Conservation (phyloP, 495 filamentous ascomycete species). For the Xylaria palmicola region DNA sequence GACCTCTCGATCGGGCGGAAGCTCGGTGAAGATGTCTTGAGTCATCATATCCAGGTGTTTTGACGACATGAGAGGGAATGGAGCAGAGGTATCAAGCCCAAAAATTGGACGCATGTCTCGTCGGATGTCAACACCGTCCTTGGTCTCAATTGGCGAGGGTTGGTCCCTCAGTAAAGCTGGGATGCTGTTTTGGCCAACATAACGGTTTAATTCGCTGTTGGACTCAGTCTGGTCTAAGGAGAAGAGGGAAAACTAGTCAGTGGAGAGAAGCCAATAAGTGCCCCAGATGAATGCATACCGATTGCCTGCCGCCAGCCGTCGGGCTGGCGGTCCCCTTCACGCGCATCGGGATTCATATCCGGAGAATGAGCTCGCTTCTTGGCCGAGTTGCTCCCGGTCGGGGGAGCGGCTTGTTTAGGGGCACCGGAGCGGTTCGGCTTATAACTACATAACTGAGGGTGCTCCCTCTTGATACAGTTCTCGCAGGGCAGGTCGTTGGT, state of each 20-base stretch:
- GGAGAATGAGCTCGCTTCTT: slow-evolving; percentile 50
- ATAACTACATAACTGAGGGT: slow-evolving; percentile 69
- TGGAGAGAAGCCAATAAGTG: not conserved
- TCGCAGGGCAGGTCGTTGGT: slow-evolving; percentile 72
- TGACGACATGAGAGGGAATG: slow-evolving; percentile 79
- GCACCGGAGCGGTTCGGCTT: slow-evolving; percentile 64
- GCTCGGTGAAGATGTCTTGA: slow-evolving; percentile 65
- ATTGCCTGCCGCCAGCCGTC: slow-evolving; percentile 41
- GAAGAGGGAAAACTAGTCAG: slow-evolving; percentile 18
- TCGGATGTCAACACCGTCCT: slow-evolving; percentile 50
- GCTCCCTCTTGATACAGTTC: slow-evolving; percentile 71
- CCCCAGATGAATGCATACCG: slow-evolving; percentile 27
- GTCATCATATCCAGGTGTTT: slow-evolving; percentile 68
- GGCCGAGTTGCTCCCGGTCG: slow-evolving; percentile 30
- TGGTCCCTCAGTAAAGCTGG: slow-evolving; percentile 66
- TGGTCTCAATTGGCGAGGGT: slow-evolving; percentile 44
- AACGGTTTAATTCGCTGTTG: slow-evolving; percentile 58
- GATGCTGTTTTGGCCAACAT: slow-evolving; percentile 65
- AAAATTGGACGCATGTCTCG: slow-evolving; percentile 75
- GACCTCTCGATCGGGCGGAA: slow-evolving; percentile 61
- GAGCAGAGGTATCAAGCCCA: slow-evolving; percentile 79
- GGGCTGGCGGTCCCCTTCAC: slow-evolving; percentile 39
- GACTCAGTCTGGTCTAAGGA: slow-evolving; percentile 59
- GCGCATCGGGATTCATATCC: slow-evolving; percentile 37
- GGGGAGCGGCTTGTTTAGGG: slow-evolving; percentile 38